Evolutionary conservation across 441 rosid species (phyloP).

Genomic region (Kokia cookei): DNA sequence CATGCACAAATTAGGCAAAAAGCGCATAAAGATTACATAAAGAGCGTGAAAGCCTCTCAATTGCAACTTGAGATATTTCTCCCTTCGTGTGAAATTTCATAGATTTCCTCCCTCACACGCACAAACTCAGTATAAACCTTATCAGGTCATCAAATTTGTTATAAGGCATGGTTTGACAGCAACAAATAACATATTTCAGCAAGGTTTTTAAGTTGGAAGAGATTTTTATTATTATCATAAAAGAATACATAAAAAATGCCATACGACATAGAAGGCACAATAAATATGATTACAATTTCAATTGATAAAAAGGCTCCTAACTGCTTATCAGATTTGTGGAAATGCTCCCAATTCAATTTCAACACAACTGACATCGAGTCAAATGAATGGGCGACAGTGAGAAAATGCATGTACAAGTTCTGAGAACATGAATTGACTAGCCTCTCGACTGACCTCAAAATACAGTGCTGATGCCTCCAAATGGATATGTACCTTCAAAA

Average conservation of each 20-base stretch:
- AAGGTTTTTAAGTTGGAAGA: background rate
- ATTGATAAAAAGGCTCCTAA: slow-evolving; percentile 1
- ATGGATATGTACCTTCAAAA: background rate
- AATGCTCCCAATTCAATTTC: background rate
- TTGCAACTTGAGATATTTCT: background rate
- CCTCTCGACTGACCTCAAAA: slow-evolving; percentile 19
- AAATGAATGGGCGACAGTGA: background rate
- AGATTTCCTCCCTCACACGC: background rate
- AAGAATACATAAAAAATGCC: background rate
- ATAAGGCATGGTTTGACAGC: background rate
- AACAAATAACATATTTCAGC: background rate
- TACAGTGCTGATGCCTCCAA: slow-evolving; percentile 8
- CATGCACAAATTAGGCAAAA: background rate
- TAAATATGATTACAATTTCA: slow-evolving; percentile 2
- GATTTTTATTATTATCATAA: background rate
- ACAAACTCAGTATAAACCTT: background rate
- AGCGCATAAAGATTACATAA: background rate
- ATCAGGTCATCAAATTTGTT: background rate
- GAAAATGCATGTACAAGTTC: slow-evolving; percentile 14
- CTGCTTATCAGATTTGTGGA: background rate
- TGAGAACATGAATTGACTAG: slow-evolving; percentile 2
- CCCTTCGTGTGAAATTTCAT: background rate
- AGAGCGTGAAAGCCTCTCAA: background rate
- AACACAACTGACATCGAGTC: slow-evolving; percentile 1
- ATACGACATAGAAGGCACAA: background rate